Base-by-base conservation (phyloP, 75 land plant genomes). In the Picea sitchensis region DNA sequence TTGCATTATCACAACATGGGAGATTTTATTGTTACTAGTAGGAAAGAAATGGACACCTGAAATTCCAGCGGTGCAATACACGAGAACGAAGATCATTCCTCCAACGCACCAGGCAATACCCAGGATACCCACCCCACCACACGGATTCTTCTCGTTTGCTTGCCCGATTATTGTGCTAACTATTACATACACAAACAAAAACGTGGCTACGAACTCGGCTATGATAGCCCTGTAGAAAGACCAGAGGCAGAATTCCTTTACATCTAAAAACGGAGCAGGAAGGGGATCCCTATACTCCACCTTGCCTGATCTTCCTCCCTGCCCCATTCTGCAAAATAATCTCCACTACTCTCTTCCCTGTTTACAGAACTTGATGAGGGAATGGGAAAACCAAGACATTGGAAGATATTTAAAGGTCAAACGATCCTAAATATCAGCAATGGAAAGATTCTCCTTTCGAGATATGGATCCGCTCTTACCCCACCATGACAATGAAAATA, bases 1-100 rank as follows among this genome's bases (percentile, higher is more conserved):
- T 41, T 41, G 4, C 5, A 3, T 41, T 41, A 41, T 0, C 44
- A 41, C 5, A 0, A 41, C 5, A 41, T 41, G 4, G 44, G 44
- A n/a, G n/a, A 2, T 41, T 41, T 41, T 41, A 2, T 4, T 5
- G 44, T 41, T 3, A 41, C 44, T 4, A 5, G 44, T 41, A 41
- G 5, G 0, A 41, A 41, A 1, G 41, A 38, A 38, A 38, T 38
- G 41, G 41, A 41, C 30, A 79, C 84, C 84, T 71, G 84, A 82
- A 31, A 82, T 82, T 32, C 84, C 84, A 23, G 84, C 84, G 18
- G 83, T 83, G 77, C 83, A 83, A 31, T 83, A 80, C n/a, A 83
- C 84, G 14, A 83, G 83, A 23, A 69, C 78, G 63, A 83, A 83
- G 65, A 80, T 80, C 84, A 75, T 83, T 63, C 84, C 83, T 2